Evolutionary conservation across 257 asterid genomes (phyloP).

Genomic region (Petunia axillaris): DNA sequence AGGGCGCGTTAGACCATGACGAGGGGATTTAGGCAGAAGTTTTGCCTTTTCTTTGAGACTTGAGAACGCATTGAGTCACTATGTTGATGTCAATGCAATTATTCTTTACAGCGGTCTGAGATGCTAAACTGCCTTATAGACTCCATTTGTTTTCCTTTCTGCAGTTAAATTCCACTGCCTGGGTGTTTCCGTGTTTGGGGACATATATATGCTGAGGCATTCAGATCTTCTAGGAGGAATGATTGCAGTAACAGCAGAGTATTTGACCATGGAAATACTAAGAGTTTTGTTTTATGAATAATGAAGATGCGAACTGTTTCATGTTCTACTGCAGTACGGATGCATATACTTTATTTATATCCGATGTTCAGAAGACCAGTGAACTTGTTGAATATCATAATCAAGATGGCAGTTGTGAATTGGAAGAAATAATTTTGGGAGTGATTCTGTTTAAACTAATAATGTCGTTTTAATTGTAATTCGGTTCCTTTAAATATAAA

Average conservation of each 20-base stretch:
- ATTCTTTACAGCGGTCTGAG: not conserved
- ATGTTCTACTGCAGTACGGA: not conserved
- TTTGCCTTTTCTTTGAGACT: not conserved
- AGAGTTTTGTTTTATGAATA: not conserved
- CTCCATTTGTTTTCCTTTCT: not conserved
- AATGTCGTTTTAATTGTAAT: too few species aligned
- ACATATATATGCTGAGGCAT: not conserved
- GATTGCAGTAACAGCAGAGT: not conserved
- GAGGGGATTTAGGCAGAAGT: not conserved
- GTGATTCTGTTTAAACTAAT: not conserved
- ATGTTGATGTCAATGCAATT: not conserved
- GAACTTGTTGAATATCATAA: not conserved
- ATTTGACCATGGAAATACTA: too few species aligned
- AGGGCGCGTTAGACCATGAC: not conserved
- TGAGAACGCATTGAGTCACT: not conserved
- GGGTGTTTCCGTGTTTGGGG: not conserved
- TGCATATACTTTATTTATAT: not conserved
- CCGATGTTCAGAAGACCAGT: not conserved
- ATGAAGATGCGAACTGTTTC: not conserved
- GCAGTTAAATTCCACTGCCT: not conserved
- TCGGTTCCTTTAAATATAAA: too few species aligned
- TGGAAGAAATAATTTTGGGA: not conserved
- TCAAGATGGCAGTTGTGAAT: not conserved
- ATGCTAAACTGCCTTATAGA: not conserved
- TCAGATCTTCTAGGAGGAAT: not conserved